Evolutionary conservation across 495 filamentous ascomycete genomes (phyloP), one percentile per base, ranked within the genome.

Genomic region (Penicillium parvum): DNA sequence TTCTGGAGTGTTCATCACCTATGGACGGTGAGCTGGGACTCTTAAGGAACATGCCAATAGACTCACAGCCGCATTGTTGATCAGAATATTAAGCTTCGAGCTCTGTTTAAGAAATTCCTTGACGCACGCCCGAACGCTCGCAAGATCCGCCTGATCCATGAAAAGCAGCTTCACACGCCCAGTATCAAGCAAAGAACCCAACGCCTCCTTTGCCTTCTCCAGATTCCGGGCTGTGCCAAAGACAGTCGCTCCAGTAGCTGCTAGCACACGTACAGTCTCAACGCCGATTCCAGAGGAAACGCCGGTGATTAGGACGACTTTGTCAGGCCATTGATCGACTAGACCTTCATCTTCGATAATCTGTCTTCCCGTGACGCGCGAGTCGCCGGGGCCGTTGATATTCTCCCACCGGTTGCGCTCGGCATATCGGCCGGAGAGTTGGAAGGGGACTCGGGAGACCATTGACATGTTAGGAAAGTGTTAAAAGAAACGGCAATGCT

Each of bases 221-320:
- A 63, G 23, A 45, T 77, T 50, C 4, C 76, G 58, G 3, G 53
- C 73, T 2, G 66, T 65, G 10, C 73, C 49, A 52, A 60, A 76
- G 0, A 81, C 38, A 11, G 62, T 67, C 5, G 74, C 76, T 5
- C 76, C 76, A 0, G 77, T 78, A 10, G 66, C 48, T 33, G 50
- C 53, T 1, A 81, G 49, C 0, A 76, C 73, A 16, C 62, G 59
- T 7, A 65, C 72, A 0, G 72, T 78, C 47, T 78, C 71, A 44
- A 76, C 60, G 5, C 77, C 78, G 30, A 81, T 72, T 5, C 78
- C 77, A 1, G 70, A 67, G n/a, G 71, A 69, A 15, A 52, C 55
- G 15, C 78, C 76, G 5, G 75, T 79, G 34, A 81, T 63, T 14
- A 80, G 42, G 28, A 76, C 57, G 17, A 71, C 63, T 51, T 78